Evolutionary conservation across 345 rosid genomes (phyloP).

Genomic region (Citrus glauca): DNA sequence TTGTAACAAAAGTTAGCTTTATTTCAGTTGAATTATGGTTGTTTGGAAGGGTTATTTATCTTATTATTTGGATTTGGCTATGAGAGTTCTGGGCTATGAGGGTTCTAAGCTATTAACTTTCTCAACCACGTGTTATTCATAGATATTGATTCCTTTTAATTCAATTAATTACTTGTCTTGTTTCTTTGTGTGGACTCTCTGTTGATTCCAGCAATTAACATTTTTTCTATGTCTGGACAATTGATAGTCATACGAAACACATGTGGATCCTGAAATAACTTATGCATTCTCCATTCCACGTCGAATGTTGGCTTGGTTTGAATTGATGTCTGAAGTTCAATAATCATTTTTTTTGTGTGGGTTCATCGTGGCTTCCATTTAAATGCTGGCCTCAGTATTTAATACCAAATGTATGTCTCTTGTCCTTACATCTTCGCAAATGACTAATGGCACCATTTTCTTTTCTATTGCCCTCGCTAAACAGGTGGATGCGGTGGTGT

Average conservation of each 20-base stretch:
- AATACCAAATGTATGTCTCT: background rate
- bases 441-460: background rate
- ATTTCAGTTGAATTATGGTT: background rate
- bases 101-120: background rate
- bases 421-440: background rate
- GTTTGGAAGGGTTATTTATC: background rate
- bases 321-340: background rate
- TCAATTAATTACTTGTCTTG: background rate
- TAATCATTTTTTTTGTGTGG: background rate
- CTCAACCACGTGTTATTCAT: background rate
- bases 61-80: background rate
- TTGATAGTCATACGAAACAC: background rate
- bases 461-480: background rate
- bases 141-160: background rate
- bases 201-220: background rate
- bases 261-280: background rate
- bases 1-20: background rate
- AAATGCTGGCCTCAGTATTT: background rate
- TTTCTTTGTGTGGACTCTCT: background rate
- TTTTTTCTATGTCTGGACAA: background rate
- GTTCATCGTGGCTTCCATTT: background rate
- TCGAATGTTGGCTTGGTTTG: background rate
- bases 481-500: conserved; percentile 59
- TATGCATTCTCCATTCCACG: background rate
- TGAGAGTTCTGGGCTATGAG: background rate